Percentiles rank a stretch among this genome's conserved stretches.
phyloP scores from a whole-genome alignment of 169 alveolate species.

The Plasmodium berghei region DNA sequence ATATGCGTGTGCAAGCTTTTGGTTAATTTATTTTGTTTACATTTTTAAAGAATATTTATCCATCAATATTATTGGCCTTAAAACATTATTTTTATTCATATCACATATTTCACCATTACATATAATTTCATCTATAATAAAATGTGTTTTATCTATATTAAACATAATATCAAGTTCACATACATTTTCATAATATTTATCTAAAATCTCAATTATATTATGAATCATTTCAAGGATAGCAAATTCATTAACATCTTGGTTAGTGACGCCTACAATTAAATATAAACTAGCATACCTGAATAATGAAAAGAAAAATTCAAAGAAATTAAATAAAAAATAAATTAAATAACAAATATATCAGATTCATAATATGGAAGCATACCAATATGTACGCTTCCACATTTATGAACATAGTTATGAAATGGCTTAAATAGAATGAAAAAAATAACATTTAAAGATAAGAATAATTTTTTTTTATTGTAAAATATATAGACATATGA shows the following conservation, averaged over 20 bases:
- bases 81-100: conserved; percentile 93
- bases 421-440: too few species aligned
- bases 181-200: conserved; percentile 97
- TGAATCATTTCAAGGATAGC: conserved; percentile 98
- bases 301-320: conserved; percentile 45
- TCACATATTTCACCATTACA: conserved; percentile 95
- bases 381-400: too few species aligned
- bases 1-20: not conserved
- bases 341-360: not conserved
- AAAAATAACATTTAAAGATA: too few species aligned
- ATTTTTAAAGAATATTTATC: conserved; percentile 42
- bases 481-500: too few species aligned
- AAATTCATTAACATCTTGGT: conserved; percentile 93
- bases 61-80: conserved; percentile 76
- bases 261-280: conserved; percentile 93
- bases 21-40: conserved; percentile 5
- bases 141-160: conserved; percentile 98
- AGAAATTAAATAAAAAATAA: not conserved
- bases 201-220: conserved; percentile 97
- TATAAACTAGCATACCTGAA: conserved; percentile 97
- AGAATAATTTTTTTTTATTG: too few species aligned
- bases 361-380: too few species aligned
- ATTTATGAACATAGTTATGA: too few species aligned
- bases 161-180: conserved; percentile 96
- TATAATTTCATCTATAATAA: conserved; percentile 97